Percentiles rank a stretch among this genome's conserved stretches.
These are phyloP conservation scores for Parietaria judaica DNA, from an alignment of 306 rosid genomes.

Conservation along the genomic window DNA sequence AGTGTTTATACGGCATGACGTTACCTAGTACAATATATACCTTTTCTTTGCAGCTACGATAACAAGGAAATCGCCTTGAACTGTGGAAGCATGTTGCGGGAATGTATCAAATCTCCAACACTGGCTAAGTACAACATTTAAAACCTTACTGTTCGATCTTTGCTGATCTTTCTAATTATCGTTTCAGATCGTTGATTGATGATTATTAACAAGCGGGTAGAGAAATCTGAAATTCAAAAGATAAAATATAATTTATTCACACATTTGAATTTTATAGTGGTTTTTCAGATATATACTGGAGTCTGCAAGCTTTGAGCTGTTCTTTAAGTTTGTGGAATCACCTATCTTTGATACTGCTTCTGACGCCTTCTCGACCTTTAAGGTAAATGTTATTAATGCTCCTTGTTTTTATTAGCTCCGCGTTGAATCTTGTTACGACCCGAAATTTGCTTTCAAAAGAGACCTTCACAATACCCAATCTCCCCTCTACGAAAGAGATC, in stretches of 20 bases:
- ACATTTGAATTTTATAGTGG: slow-evolving; percentile 29
- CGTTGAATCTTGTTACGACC: slow-evolving; percentile 8
- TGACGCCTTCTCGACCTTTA: slow-evolving; percentile 92
- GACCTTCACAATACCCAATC: no score
- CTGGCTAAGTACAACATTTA: slow-evolving; percentile 70
- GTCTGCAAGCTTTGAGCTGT: slow-evolving; percentile 85
- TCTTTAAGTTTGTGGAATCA: slow-evolving; percentile 86
- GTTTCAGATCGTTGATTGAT: slow-evolving; percentile 6
- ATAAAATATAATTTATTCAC: slow-evolving; percentile 25
- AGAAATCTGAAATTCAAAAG: not conserved
- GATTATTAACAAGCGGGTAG: not conserved
- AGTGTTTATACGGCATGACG: not conserved
- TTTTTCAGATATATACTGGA: slow-evolving; percentile 86
- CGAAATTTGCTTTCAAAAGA: no score
- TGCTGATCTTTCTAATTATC: slow-evolving; percentile 16
- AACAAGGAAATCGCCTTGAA: slow-evolving; percentile 89
- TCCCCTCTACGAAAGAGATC: no score
- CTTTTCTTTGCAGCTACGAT: slow-evolving; percentile 64
- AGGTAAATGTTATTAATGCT: slow-evolving; percentile 40
- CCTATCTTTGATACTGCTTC: slow-evolving; percentile 90
- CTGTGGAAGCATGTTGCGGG: slow-evolving; percentile 92
- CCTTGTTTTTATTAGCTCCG: slow-evolving; percentile 4
- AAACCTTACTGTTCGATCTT: slow-evolving; percentile 3
- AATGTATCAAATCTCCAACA: slow-evolving; percentile 75
- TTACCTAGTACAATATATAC: not conserved